Evolutionary conservation across 2,329 filamentous ascomycete genomes (phyloP), one percentile per base, ranked within the genome.

Genomic region (Fusarium ambrosium): DNA sequence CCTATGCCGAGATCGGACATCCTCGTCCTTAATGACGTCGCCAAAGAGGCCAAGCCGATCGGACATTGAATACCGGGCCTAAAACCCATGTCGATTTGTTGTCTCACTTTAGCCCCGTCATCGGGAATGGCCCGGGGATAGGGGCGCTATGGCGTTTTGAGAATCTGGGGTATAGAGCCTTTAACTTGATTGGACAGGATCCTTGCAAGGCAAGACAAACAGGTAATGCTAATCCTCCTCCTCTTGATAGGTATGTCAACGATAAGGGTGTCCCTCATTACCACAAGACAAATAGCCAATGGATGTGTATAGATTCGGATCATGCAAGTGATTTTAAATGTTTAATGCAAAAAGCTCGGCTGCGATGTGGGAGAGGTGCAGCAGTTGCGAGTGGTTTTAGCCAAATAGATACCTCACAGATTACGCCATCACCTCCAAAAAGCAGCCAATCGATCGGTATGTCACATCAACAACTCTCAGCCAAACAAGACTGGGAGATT

Each of bases 391-490:
- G 27, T 14, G 2, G 27, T 13, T 9, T 34, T n/a, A 34, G 20
- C 27, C 51, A 55, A 55, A 14, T 55, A 55, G 5, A 34, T 20
- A 16, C 6, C 18, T 34, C 27, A n/a, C 16, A 59, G 56, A 59
- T 59, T 59, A 59, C 56, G 56, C 56, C 56, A 59, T 59, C 36
- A 59, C 24, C 56, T 4, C 34, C 34, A 59, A 27, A 27, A 59
- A 59, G 24, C 37, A 39, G 36, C 11, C 36, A 41, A 59, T 59
- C 36, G 22, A 59, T 59, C 36, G 22, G 29, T 6, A 37, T 29
- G 18, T 39, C 56, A 27, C 2, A 59, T 59, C 56, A 2, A 27
- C 4, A n/a, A 20, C 11, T 27, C n/a, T 2, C 24, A 34, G 14
- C 60, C 60, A 63, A 53, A 63, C 41, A 36, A 13, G 43, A 20